Evolutionary conservation across 1,139 yeast genomes (phyloP).

Genomic region (Yamadazyma triangularis): DNA sequence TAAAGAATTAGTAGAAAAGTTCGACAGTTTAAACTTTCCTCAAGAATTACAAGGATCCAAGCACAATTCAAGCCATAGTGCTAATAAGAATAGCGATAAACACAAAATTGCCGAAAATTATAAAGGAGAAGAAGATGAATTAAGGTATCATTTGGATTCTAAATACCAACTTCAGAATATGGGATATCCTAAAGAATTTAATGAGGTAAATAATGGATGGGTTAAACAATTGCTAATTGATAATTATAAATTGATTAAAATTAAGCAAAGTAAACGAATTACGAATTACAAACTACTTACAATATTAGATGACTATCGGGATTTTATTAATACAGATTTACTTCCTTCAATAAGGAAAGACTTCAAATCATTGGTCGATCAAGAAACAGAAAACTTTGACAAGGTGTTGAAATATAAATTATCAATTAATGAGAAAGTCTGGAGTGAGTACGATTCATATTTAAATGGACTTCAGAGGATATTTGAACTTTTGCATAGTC

Average conservation of each 20-base stretch:
- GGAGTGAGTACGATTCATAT: conserved; percentile 15
- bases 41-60: conserved; percentile 4
- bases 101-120: not conserved
- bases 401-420: conserved; percentile 11
- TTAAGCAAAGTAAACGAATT: conserved; percentile 15
- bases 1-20: conserved; percentile 16
- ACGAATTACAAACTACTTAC: conserved; percentile 21
- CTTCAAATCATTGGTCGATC: conserved; percentile 4
- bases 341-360: conserved; percentile 27
- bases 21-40: conserved; percentile 25
- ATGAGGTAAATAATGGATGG: conserved; percentile 9
- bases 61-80: conserved; percentile 1
- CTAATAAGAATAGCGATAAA: not conserved
- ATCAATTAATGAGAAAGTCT: conserved; percentile 8
- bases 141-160: conserved; percentile 14
- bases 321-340: conserved; percentile 20
- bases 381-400: conserved; percentile 6
- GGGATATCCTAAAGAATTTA: conserved; percentile 5
- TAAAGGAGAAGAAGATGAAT: conserved; percentile 10
- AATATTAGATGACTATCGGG: conserved; percentile 25
- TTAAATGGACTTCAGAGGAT: conserved; percentile 10
- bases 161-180: conserved; percentile 11
- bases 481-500: conserved; percentile 8
- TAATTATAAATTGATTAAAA: conserved; percentile 18
- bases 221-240: conserved; percentile 21